These are phyloP conservation scores for Boletellus ananiceps DNA, from an alignment of 768 basidiomycete species.

Conservation along the genomic window DNA sequence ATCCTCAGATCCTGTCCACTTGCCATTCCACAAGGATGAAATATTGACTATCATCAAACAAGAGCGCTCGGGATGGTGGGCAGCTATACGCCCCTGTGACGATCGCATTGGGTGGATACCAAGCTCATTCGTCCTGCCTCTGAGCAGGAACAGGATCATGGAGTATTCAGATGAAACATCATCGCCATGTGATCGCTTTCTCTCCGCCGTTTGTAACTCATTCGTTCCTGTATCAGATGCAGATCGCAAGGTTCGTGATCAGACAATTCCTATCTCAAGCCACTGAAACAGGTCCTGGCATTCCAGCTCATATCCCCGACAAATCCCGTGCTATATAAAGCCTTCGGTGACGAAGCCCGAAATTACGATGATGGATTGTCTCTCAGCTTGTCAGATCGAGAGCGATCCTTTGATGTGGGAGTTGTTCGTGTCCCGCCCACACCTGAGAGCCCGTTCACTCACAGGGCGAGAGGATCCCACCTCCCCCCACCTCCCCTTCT, in stretches of 20 bases:
- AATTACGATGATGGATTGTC: conserved; percentile 6
- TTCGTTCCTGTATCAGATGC: conserved; percentile 21
- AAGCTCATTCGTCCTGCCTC: conserved; percentile 56
- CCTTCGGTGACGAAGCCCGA: background rate
- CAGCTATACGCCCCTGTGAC: conserved; percentile 55
- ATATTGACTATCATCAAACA: conserved; percentile 63
- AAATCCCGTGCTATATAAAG: conserved; percentile 13
- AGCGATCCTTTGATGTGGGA: conserved; percentile 3
- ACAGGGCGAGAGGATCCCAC: background rate
- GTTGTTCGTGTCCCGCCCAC: conserved; percentile 22
- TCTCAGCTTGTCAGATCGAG: conserved; percentile 4
- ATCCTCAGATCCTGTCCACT: conserved; percentile 55
- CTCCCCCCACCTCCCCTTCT: background rate
- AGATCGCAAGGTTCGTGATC: conserved; percentile 13
- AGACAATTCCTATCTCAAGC: background rate
- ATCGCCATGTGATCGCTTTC: conserved; percentile 25
- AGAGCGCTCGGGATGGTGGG: conserved; percentile 80
- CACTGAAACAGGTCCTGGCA: conserved; percentile 16
- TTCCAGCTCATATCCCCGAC: conserved; percentile 18
- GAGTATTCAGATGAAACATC: conserved; percentile 47
- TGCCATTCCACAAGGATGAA: conserved; percentile 62
- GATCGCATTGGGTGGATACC: conserved; percentile 72
- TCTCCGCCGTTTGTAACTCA: conserved; percentile 16
- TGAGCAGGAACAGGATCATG: conserved; percentile 32
- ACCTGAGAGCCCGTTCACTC: conserved; percentile 29